Conservation (phyloP, 2,329 filamentous ascomycete genomes). For the Epichloe festucae region DNA sequence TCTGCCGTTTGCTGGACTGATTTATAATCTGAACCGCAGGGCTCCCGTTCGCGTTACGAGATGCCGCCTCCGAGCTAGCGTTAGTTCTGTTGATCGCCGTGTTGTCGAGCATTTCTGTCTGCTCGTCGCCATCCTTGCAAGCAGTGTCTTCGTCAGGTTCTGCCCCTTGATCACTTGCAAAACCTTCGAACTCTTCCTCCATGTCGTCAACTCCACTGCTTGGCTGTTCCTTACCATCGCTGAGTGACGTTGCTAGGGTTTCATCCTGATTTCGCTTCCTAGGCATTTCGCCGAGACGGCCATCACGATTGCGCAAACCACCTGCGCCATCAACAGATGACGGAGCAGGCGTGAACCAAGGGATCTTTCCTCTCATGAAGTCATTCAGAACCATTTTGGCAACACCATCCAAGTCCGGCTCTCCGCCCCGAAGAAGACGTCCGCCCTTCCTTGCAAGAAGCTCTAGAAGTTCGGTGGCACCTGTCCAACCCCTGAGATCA, state of each 20-base stretch:
- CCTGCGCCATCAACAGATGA: slow-evolving; percentile 35
- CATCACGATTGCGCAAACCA: slow-evolving; percentile 56
- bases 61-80: not conserved
- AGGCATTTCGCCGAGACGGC: slow-evolving; percentile 74
- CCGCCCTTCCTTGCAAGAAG: slow-evolving; percentile 77
- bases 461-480: slow-evolving; percentile 74
- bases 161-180: not conserved
- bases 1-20: not conserved
- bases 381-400: slow-evolving; percentile 97
- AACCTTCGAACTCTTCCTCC: not conserved
- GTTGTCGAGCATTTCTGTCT: not conserved
- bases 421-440: slow-evolving; percentile 77
- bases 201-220: not conserved
- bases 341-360: slow-evolving; percentile 86
- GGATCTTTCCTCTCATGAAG: slow-evolving; percentile 87
- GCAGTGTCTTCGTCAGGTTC: not conserved
- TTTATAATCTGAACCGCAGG: not conserved
- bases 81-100: not conserved
- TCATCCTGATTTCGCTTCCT: slow-evolving; percentile 61
- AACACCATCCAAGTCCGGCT: slow-evolving; percentile 86
- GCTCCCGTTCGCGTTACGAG: not conserved
- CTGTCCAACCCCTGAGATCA: slow-evolving; percentile 65
- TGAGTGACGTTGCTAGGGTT: slow-evolving; percentile 20
- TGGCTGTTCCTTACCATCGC: slow-evolving; percentile 11
- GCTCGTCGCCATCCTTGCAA: too few relatives aligned